A percentile compares a stretch with the other conserved stretches of the same genome.
Conservation (phyloP, 257 asterid genomes). For the Parsonsia alboflavescens region DNA sequence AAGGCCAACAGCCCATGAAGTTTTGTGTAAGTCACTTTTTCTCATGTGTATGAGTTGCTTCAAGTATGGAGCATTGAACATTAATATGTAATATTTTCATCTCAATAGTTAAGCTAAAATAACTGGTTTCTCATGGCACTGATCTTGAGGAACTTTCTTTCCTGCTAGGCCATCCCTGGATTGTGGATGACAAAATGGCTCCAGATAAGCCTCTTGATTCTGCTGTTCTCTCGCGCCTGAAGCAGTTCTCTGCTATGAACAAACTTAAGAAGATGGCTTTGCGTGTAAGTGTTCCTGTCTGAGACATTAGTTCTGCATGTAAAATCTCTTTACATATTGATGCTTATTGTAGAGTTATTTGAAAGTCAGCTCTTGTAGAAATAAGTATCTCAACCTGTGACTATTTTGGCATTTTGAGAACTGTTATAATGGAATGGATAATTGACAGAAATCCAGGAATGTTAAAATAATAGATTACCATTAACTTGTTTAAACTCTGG, state of each 20-base stretch:
- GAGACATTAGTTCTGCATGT: background rate
- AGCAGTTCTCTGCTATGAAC: slow-evolving; percentile 97
- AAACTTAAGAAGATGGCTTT: slow-evolving; percentile 96
- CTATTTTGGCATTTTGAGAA: background rate
- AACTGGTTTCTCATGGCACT: background rate
- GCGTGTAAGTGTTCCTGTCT: slow-evolving; percentile 55
- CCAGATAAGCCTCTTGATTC: slow-evolving; percentile 97
- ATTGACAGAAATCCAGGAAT: background rate
- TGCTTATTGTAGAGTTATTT: background rate
- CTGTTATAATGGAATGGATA: background rate
- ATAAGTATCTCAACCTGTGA: background rate
- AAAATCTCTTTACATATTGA: background rate
- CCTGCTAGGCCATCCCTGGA: slow-evolving; percentile 91
- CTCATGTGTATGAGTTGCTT: background rate
- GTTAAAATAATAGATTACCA: background rate
- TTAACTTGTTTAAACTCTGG: background rate
- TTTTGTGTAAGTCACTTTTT: slow-evolving; percentile 53
- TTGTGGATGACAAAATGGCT: slow-evolving; percentile 81
- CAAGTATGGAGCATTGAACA: background rate
- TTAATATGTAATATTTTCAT: background rate
- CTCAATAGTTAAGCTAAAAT: background rate
- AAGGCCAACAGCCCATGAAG: slow-evolving; percentile 89
- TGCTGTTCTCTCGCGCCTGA: slow-evolving; percentile 89
- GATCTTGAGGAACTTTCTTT: slow-evolving; percentile 8
- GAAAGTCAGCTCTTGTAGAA: background rate